Evolutionary conservation across 169 alveolate genomes (phyloP).

Genomic region (Eimeria zaria): DNA sequence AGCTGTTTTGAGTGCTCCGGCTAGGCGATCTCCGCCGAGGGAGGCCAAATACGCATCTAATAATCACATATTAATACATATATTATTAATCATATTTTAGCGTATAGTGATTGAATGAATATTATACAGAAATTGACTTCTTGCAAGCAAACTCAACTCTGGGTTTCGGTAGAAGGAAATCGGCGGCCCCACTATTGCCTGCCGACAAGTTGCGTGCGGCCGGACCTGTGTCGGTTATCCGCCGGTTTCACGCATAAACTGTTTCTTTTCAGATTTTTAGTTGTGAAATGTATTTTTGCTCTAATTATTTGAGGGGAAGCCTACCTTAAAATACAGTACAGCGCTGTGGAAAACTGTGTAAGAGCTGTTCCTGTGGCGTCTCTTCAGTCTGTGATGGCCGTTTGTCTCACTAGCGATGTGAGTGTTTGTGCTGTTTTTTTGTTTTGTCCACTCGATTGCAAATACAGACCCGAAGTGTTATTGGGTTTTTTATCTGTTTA

Average conservation of each 20-base stretch:
- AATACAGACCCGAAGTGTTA: not conserved
- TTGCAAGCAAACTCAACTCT: not conserved
- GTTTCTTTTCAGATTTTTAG: not conserved
- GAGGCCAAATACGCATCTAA: not conserved
- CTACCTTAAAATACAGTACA: not conserved
- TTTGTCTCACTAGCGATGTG: constrained; percentile 7
- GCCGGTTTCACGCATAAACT: not conserved
- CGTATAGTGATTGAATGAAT: not conserved
- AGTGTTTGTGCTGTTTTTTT: not conserved
- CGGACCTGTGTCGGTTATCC: not conserved
- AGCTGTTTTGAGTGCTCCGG: not conserved
- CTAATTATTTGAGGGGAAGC: not conserved
- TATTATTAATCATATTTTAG: too few species aligned
- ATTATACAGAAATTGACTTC: not conserved
- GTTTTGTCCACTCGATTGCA: not conserved
- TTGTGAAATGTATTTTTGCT: not conserved
- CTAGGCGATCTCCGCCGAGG: not conserved
- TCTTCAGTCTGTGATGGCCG: not conserved
- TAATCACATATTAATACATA: not conserved
- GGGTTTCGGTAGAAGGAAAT: not conserved
- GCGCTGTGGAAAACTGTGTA: not conserved
- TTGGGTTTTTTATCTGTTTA: not conserved
- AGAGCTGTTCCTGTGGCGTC: constrained; percentile 38
- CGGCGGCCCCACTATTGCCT: not conserved
- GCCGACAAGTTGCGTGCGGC: not conserved